phyloP scores from a whole-genome alignment of 1,139 yeast genomes.

The Kazachstania sp. region DNA sequence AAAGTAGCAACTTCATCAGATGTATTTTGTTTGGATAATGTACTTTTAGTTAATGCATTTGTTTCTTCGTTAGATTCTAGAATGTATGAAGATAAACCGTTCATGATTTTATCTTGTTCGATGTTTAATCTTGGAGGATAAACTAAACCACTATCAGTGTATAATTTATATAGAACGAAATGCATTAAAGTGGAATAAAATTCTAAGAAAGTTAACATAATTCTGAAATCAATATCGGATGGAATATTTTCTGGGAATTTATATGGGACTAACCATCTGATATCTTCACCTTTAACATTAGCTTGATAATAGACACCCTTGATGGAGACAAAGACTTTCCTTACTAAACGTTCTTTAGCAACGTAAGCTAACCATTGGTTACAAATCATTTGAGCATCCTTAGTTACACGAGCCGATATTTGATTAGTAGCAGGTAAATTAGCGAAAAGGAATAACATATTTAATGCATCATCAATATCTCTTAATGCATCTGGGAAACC shows the following conservation, averaged over 20 bases:
- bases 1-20: slow-evolving; percentile 30
- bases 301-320: slow-evolving; percentile 98
- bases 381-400: slow-evolving; percentile 77
- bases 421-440: slow-evolving; percentile 90
- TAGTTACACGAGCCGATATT: slow-evolving; percentile 69
- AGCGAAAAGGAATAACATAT: slow-evolving; percentile 88
- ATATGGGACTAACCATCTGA: slow-evolving; percentile 95
- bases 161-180: slow-evolving; percentile 76
- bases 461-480: slow-evolving; percentile 90
- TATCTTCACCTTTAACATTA: slow-evolving; percentile 77
- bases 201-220: slow-evolving; percentile 94
- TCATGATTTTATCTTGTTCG: slow-evolving; percentile 69
- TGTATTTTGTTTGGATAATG: slow-evolving; percentile 13
- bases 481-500: slow-evolving; percentile 86
- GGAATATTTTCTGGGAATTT: slow-evolving; percentile 96
- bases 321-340: slow-evolving; percentile 89
- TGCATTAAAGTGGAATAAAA: slow-evolving; percentile 88
- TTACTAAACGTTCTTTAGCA: slow-evolving; percentile 71
- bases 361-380: slow-evolving; percentile 95
- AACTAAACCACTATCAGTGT: slow-evolving; percentile 73
- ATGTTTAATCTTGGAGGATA: slow-evolving; percentile 85
- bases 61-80: slow-evolving; percentile 45
- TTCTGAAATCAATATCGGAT: slow-evolving; percentile 86
- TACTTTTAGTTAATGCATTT: slow-evolving; percentile 39
- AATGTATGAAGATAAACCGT: slow-evolving; percentile 81